phyloP scores from a whole-genome alignment of 2,329 filamentous ascomycete species.

The Aspergillus ochraceoroseus region DNA sequence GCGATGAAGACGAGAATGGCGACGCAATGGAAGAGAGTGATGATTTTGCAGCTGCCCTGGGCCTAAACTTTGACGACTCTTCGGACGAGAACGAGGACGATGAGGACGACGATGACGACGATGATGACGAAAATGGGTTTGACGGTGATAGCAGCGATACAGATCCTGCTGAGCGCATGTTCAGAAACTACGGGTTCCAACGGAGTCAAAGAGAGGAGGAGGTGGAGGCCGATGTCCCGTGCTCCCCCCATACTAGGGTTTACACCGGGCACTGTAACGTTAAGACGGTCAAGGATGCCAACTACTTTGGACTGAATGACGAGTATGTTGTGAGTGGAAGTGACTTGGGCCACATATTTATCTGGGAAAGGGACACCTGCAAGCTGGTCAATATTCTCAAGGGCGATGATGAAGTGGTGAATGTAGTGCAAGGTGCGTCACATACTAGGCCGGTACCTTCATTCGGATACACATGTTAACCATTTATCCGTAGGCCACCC shows the following conservation, averaged over 20 bases:
- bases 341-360: slow-evolving; percentile 63
- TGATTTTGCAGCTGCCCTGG: slow-evolving; percentile 23
- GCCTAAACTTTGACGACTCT: slow-evolving; percentile 1
- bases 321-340: slow-evolving; percentile 65
- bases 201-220: slow-evolving; percentile 46
- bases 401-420: slow-evolving; percentile 65
- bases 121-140: slow-evolving; percentile 7
- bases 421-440: slow-evolving; percentile 57
- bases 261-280: slow-evolving; percentile 64
- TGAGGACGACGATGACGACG: slow-evolving; percentile 7
- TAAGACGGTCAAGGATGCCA: slow-evolving; percentile 64
- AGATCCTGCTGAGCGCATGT: slow-evolving; percentile 37
- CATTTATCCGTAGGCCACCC: slow-evolving; percentile 50
- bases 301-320: slow-evolving; percentile 62
- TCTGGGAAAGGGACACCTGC: slow-evolving; percentile 61
- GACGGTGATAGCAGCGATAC: slow-evolving; percentile 20
- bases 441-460: not conserved
- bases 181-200: slow-evolving; percentile 49
- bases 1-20: slow-evolving; percentile 13
- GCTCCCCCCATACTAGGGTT: slow-evolving; percentile 52
- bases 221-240: slow-evolving; percentile 54
- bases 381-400: slow-evolving; percentile 61
- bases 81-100: slow-evolving; percentile 9
- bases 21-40: slow-evolving; percentile 28
- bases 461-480: slow-evolving; percentile 12